Evolutionary conservation across 2,329 filamentous ascomycete species (phyloP), one percentile per base, ranked within the genome.

Genomic region (Fusarium sp.): DNA sequence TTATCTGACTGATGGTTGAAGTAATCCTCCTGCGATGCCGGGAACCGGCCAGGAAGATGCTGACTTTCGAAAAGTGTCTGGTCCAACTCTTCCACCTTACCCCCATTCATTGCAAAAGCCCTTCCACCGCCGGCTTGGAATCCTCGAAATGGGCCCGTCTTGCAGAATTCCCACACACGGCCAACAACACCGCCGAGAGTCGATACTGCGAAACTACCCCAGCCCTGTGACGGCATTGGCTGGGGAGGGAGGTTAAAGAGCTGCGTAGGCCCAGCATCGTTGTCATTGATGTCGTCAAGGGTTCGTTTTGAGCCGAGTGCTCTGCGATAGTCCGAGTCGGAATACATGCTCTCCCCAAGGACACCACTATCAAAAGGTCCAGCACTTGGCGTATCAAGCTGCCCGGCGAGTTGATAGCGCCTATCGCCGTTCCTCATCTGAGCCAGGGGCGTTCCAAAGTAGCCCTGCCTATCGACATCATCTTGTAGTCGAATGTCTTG

Each of bases 81-180:
- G 17, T 65, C 60, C 43, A 70, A 46, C 44, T 75, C 73, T 40
- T 70, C 56, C 15, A 74, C 42, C n/a, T 62, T 63, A 9, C 59
- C 69, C 15, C 65, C 58, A 19, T 65, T 65, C 69, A 92, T 80
- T 8, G 85, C 81, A 73, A 94, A 97, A 24, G 88, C 89, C 61
- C 83, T 83, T 10, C 94, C 95, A 4, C 91, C 93, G 9, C 94
- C 95, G 14, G 94, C 93, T 64, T 94, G 89, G 77, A 97, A 97
- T 0, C 94, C 94, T 54, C 86, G 86, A 74, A 97, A 96, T 0
- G 91, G 87, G 10, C 85, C 88, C 0, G 82, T 81, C 76, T 83
- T 92, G 81, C 94, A 97, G 72, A 97, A 96, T 69, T 94, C 87
- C 86, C 93, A 94, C 1, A 97, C 88, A 73, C 90, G 95, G 19